Base-by-base conservation (phyloP, 2,329 filamentous ascomycete species). In the Cladophialophora chaetospira region DNA sequence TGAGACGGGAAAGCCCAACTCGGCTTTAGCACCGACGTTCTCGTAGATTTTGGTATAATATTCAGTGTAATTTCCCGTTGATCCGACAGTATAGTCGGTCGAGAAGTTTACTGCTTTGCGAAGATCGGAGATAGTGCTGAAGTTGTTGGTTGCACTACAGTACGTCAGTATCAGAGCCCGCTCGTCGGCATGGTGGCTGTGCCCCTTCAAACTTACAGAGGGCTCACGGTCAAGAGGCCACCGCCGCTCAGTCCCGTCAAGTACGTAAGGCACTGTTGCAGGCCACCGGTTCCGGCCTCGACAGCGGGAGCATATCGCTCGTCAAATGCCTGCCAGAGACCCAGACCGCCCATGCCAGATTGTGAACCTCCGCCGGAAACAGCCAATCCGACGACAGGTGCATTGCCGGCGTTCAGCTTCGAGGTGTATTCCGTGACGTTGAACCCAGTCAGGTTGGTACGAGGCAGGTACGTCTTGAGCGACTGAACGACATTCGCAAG, bases 291-390 rank as follows among this genome's bases (percentile, higher is more conserved):
- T 6, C 54, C 43, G 6, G 54, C 58, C 10, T 38, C 35, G 17
- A 60, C 49, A 15, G 58, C 54, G 13, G 58, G 33, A 29, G 53
- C 46, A 46, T 57, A 57, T 5, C 53, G 35, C 23, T 36, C 42
- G 45, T 60, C 58, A 25, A 53, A 57, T 15, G 58, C 58, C 46
- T 57, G 53, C 42, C 44, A 57, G 13, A 57, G 23, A 40, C 58
- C 58, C 2, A 60, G 42, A 6, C 54, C 58, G 5, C 53, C 54
- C 13, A 57, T 6, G 11, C 53, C 58, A 36, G 58, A 57, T 28
- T 53, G 53, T 8, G 31, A 46, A 11, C 57, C 57, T 21, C 57
- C 57, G 17, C 57, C 57, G 25, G 55, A 57, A 8, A 57, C 48
- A 5, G 55, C 55, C 29, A 57, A 19, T 5, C 55, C 55, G 5